Evolutionary conservation across 805 yeast genomes (phyloP).

Genomic region (Barnettozyma siamensis): DNA sequence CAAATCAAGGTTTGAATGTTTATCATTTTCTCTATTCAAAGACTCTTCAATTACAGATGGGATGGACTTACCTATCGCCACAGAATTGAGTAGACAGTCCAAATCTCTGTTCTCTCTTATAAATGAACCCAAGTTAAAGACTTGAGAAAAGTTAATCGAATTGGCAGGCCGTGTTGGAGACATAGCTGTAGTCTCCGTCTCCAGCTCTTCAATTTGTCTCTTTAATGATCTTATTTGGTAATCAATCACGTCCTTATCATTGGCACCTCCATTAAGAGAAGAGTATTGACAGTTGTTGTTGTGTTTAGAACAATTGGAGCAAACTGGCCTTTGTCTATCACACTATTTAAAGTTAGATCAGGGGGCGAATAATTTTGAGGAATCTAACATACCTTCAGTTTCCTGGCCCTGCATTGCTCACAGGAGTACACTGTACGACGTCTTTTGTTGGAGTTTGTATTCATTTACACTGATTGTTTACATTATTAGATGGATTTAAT

Average conservation of each 20-base stretch:
- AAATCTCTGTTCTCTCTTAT: constrained; percentile 3
- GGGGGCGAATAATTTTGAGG: too few species aligned
- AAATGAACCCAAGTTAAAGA: constrained; percentile 2
- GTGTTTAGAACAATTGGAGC: constrained; percentile 7
- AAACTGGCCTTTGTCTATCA: constrained; percentile 7
- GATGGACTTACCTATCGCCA: neutral
- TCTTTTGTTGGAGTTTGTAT: constrained; percentile 1
- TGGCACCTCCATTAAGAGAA: neutral
- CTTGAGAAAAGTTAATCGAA: constrained; percentile 5
- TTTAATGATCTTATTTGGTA: constrained; percentile 3
- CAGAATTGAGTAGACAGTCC: neutral
- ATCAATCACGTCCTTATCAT: constrained; percentile 3
- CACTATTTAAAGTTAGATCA: constrained; percentile 4
- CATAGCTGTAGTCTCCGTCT: neutral
- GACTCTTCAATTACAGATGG: constrained; percentile 9
- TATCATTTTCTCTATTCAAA: constrained; percentile 5
- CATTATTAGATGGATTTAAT: too few species aligned
- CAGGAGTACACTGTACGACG: constrained; percentile 9
- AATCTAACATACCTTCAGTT: constrained; percentile 1
- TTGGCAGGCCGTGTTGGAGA: neutral
- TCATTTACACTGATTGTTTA: neutral
- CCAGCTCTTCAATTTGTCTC: constrained; percentile 4
- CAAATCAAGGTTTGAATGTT: constrained; percentile 5
- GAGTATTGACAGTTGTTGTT: constrained; percentile 4
- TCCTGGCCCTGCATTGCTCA: neutral